Evolutionary conservation across 495 filamentous ascomycete genomes (phyloP).

Genomic region (Elasticomyces elasticus): DNA sequence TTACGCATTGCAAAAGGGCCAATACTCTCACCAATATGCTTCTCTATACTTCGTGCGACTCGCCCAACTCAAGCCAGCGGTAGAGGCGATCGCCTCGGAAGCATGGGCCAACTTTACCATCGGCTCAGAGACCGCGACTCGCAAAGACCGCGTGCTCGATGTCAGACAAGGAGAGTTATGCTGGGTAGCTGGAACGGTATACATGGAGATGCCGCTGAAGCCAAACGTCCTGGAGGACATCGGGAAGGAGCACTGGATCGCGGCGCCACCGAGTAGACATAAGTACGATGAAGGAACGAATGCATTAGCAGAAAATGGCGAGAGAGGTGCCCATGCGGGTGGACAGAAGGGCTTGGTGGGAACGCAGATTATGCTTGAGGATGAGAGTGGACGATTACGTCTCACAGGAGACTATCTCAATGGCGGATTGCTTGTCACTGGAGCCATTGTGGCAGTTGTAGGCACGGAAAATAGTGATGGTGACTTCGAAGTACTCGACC

Average conservation of each 20-base stretch:
- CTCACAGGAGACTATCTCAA: conserved; percentile 59
- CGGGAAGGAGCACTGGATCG: conserved; percentile 82
- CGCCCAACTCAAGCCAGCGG: conserved; percentile 72
- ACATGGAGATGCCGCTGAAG: conserved; percentile 94
- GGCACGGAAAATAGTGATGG: conserved; percentile 88
- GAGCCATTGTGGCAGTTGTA: conserved; percentile 80
- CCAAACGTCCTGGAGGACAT: conserved; percentile 95
- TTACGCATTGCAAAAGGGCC: conserved; percentile 60
- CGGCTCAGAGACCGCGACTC: conserved; percentile 61
- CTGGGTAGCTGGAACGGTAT: conserved; percentile 90
- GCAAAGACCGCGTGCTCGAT: conserved; percentile 80
- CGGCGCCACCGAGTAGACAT: conserved; percentile 64
- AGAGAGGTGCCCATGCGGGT: conserved; percentile 2
- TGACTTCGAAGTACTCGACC: conserved; percentile 83
- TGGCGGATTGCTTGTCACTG: conserved; percentile 68
- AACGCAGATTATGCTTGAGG: conserved; percentile 71
- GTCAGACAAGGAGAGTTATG: conserved; percentile 92
- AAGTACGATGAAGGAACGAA: conserved; percentile 54
- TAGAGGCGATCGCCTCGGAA: conserved; percentile 60
- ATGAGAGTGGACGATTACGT: conserved; percentile 86
- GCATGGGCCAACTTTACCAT: conserved; percentile 71
- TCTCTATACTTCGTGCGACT: conserved; percentile 96
- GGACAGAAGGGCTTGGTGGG: not conserved
- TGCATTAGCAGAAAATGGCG: not conserved
- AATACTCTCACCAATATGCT: conserved; percentile 90